Base-by-base conservation (phyloP, 305 asterid species). In the Fraxinus xanthoxyloides region DNA sequence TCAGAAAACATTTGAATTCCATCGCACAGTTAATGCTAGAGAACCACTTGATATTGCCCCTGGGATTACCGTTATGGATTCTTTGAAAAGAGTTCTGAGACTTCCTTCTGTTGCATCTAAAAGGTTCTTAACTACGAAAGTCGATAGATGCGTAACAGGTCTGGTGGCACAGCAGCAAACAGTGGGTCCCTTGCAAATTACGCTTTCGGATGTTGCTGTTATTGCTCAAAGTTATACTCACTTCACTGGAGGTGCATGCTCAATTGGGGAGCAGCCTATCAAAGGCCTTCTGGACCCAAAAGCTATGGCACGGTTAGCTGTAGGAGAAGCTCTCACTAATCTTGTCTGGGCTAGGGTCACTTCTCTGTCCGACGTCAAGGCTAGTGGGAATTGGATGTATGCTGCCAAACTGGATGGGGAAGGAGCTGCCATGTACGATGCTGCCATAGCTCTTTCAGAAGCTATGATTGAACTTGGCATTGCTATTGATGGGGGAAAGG, bases 161-260 rank as follows among this genome's bases (percentile, higher is more conserved):
- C 97, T 95, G 46, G 98, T 96, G 75, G 99, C 99, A 7, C 98
- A 96, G 84, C 99, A 96, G 91, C 98, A 96, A 88, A 94, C 99
- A 51, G 98, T 94, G 83, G 99, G 99, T 43, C 99, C 99, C 59
- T 85, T 96, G 87, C 97, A 96, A 85, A 90, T 94, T 76, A 88
- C 99, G 2, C 97, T 96, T 73, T 77, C 99, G 65, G 99, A 95
- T 85, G 99, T 95, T 77, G 98, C 97, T 35, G 98, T 94, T 4
- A 90, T 96, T 85, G 97, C 97, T 81, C 99, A 96, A 75, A 90
- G 94, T 75, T 94, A 87, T 79, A 90, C 93, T 3, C 97, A 78
- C 80, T 85, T 90, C 23, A 94, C 98, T 0, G 98, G 99, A 79
- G 98, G 94, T 78, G 97, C 98, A 8, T 93, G 97, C 77, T 84